Conservation (phyloP, 495 filamentous ascomycete species). For the Bathelium albidoporum region DNA sequence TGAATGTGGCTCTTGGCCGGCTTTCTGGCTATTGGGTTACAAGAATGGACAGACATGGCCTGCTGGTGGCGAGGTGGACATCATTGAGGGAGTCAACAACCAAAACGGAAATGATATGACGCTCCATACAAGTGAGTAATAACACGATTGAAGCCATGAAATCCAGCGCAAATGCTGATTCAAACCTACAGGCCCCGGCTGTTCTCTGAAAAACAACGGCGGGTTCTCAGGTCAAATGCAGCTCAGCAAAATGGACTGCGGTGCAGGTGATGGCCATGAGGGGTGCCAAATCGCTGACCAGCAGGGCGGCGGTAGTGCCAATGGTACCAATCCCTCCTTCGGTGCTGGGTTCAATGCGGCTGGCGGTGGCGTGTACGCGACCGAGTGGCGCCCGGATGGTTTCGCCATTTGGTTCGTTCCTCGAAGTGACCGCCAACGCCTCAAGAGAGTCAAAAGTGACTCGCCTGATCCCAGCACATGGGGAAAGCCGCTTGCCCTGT, state of each 20-base stretch:
- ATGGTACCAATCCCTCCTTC: conserved; percentile 30
- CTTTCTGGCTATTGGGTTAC: conserved; percentile 51
- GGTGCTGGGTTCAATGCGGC: conserved; percentile 61
- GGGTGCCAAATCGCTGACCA: conserved; percentile 32
- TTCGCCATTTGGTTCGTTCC: conserved; percentile 78
- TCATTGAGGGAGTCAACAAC: conserved; percentile 76
- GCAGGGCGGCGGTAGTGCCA: not conserved
- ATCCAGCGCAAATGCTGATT: not conserved
- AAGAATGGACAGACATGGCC: conserved; percentile 50
- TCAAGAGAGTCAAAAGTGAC: conserved; percentile 35
- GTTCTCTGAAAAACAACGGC: conserved; percentile 34
- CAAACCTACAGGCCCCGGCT: conserved; percentile 9
- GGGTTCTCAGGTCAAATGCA: conserved; percentile 22
- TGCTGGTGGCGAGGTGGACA: conserved; percentile 74
- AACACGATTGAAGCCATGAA: not conserved
- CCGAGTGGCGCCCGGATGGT: conserved; percentile 56
- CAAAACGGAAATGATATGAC: conserved; percentile 56
- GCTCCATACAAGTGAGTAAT: conserved; percentile 48
- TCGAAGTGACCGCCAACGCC: conserved; percentile 34
- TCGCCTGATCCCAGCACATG: conserved; percentile 53
- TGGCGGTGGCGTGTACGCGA: conserved; percentile 68
- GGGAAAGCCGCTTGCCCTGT: conserved; percentile 50
- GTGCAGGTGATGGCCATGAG: conserved; percentile 36
- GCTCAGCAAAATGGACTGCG: conserved; percentile 42
- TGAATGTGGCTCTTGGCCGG: conserved; percentile 31